These are phyloP conservation scores for Nicotiana otophora DNA, from an alignment of 257 asterid species.

Conservation along the genomic window DNA sequence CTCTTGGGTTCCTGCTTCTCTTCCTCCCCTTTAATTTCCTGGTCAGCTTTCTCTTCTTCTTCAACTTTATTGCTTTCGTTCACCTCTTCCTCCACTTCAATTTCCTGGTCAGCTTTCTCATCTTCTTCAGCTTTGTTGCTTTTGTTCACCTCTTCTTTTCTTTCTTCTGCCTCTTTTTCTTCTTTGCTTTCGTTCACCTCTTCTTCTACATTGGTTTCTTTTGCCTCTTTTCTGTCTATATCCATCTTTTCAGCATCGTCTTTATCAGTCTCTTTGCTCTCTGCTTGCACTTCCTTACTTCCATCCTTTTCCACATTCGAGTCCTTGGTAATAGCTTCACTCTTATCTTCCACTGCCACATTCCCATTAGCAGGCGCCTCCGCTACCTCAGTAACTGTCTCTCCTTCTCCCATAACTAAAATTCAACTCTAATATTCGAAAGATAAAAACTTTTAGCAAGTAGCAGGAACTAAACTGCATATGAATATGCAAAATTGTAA, in stretches of 20 bases:
- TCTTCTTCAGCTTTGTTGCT: neutral
- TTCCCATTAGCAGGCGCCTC: constrained; percentile 42
- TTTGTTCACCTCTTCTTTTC: neutral
- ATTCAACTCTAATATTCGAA: neutral
- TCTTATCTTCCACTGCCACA: constrained; percentile 1
- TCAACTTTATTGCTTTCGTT: neutral
- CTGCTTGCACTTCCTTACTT: constrained; percentile 19
- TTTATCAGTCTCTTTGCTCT: neutral
- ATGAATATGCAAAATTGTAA: neutral
- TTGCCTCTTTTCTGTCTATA: constrained; percentile 12
- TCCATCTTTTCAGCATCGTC: constrained; percentile 11
- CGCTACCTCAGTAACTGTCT: constrained; percentile 33
- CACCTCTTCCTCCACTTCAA: neutral
- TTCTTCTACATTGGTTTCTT: constrained; percentile 4
- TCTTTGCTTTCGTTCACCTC: constrained; percentile 4
- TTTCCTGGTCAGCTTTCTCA: constrained; percentile 1
- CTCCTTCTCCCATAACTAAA: constrained; percentile 56
- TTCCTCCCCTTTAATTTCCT: neutral
- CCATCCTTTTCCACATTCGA: constrained; percentile 16
- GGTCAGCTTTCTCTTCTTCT: neutral
- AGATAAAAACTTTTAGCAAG: neutral
- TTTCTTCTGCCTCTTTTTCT: neutral
- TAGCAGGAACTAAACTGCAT: neutral
- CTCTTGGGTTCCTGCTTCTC: constrained; percentile 7
- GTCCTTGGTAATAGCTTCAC: constrained; percentile 1